Base-by-base conservation (phyloP, 192 early-diverging fungal species). In the Backusella psychrophila region DNA sequence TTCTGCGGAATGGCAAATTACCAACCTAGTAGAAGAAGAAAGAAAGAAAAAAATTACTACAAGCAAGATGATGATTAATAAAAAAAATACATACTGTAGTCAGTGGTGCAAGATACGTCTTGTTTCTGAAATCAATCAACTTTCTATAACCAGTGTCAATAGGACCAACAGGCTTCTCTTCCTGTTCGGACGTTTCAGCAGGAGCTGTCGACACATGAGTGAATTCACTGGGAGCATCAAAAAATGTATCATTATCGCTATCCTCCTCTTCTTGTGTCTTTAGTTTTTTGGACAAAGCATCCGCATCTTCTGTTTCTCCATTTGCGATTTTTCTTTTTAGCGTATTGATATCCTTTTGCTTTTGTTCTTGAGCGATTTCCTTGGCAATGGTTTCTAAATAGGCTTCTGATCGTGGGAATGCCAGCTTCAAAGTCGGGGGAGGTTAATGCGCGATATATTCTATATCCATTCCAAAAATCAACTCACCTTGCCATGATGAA, bases 1-100 rank as follows among this genome's bases (percentile, higher is more conserved):
- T 87, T 12, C 96, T 90, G 6, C 97, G 89, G 88, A 99, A 99
- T 35, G 97, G 97, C 52, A 99, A 82, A 83, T 99, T 98, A 35
- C 97, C 97, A 29, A 99, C 53, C 53, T 59, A 59, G 3, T 12
- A 59, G 1, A 29, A 29, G 1, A 29, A 12, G 1, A 23, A 26
- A 8, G 26, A 29, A 29, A 29, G 1, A 29, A 12, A 7, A 23
- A 26, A 8, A 59, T 23, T 23, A 59, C 3, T 35, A 9, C 23
- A 19, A 46, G 29, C 33, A 15, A 19, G 0, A 4, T 21, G 1
- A n/a, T 14, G 46, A 0, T 35, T 14, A 1, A 29, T 23, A 39
- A n/a, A 31, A 8, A 23, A 56, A n/a, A n/a, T n/a, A 56, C 53
- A 26, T 63, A 63, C 96, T 3, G 97, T 99, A 0, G 97, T 99